phyloP scores from a whole-genome alignment of 257 asterid genomes.

The Fraxinus excelsior region DNA sequence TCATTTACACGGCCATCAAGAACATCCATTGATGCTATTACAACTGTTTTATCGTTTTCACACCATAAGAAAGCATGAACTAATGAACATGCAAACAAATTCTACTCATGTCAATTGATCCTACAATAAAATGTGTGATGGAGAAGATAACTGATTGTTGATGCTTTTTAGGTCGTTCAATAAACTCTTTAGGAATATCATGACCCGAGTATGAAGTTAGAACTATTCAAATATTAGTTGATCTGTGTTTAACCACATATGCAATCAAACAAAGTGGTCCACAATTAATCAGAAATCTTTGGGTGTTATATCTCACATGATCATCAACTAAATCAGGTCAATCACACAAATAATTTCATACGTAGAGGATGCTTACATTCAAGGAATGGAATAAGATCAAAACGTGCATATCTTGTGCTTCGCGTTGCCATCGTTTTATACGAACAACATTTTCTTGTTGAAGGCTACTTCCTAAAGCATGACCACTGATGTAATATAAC shows the following conservation, averaged over 20 bases:
- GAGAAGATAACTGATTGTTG: slow-evolving; percentile 48
- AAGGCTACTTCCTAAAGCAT: slow-evolving; percentile 74
- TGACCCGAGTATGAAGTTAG: slow-evolving; percentile 78
- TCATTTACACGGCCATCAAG: no score
- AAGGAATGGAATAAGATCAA: slow-evolving; percentile 87
- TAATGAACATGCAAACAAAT: no score
- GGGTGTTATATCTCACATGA: not conserved
- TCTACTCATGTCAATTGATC: no score
- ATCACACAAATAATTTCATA: not conserved
- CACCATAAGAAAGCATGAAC: slow-evolving; percentile 22
- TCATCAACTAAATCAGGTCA: slow-evolving; percentile 7
- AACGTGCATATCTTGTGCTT: slow-evolving; percentile 69
- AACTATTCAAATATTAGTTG: slow-evolving; percentile 75
- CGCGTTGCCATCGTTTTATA: slow-evolving; percentile 76
- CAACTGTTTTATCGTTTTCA: slow-evolving; percentile 69
- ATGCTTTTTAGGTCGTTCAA: slow-evolving; percentile 75
- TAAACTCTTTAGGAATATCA: slow-evolving; percentile 87
- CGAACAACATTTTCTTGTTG: slow-evolving; percentile 74
- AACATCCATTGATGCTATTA: no score
- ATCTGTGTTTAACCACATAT: slow-evolving; percentile 79
- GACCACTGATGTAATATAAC: slow-evolving; percentile 74
- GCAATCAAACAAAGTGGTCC: slow-evolving; percentile 41
- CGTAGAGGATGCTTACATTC: slow-evolving; percentile 62
- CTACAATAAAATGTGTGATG: not conserved
- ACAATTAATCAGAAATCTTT: no score